Evolutionary conservation across 768 basidiomycete genomes (phyloP), one percentile per base, ranked within the genome.

Genomic region (Lentinus tigrinus): DNA sequence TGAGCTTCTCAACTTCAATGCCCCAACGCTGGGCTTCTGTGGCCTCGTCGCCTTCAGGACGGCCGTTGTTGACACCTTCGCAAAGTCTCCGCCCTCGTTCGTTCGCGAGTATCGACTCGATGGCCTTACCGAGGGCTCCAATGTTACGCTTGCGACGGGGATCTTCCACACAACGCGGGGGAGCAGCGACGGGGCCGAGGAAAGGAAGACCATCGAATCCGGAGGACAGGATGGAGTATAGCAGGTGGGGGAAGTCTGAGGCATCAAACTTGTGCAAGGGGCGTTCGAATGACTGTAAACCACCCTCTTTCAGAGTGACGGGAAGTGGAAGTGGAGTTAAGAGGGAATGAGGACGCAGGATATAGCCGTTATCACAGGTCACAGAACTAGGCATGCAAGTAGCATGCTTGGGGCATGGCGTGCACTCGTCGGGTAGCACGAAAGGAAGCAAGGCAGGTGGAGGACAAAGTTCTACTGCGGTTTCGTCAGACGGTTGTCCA

Each of bases 21-120:
- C 92, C 93, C 88, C 89, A 93, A 66, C 77, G 82, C 68, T 79
- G 81, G n/a, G 89, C 91, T 63, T 91, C 87, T 58, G 85, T 83
- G 11, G 83, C 85, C 53, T 85, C 81, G 56, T 73, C 69, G 46
- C 82, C 83, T 17, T 72, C 57, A 8, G 63, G 46, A 19, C 58
- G 31, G 10, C 56, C 67, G 17, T 76, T 62, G 24, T 65, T 58
- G 34, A 79, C 81, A 38, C 85, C 83, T 38, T 75, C 76, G 70
- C 92, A 94, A 10, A 91, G 62, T 57, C 83, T 80, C 63, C 73
- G 75, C 40, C 93, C 86, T 63, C 85, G 77, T 71, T 85, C 84
- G 65, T 81, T 77, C 11, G 83, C 83, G 56, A 91, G 77, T 47
- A 81, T 70, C 27, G 77, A 73, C 70, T 91, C 89, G 50, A 93